Evolutionary conservation across 805 yeast species (phyloP), one percentile per base, ranked within the genome.

Genomic region (Pichia californica): DNA sequence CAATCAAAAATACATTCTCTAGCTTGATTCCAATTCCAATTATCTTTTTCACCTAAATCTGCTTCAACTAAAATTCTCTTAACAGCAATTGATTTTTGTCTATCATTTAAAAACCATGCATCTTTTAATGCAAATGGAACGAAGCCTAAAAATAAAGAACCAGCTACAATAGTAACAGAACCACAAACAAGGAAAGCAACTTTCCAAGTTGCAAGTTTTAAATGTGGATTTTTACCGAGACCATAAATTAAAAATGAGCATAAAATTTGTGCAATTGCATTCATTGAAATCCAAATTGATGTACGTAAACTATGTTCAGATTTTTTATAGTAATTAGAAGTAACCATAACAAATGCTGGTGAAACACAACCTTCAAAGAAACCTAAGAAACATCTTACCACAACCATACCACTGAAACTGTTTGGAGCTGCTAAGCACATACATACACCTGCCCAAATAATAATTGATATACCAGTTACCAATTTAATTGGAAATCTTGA

Each of bases 381-480:
- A 6, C 83, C 83, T 26, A 77, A 54, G 20, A 75, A 51, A 4
- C 67, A 67, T 51, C 83, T 63, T 20, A 70, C 55, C 9, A 69
- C 64, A 26, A 74, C 54, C 44, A 76, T 69, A 0, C 79, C 73
- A 5, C 73, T 63, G 49, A 67, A 74, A 35, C 57, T 63, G 16
- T 56, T 50, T n/a, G 68, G 56, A 10, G 58, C 58, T 2, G 70
- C 72, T 1, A 83, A 70, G 46, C 74, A 79, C 26, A 76, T 59
- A 39, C 74, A 66, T 31, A 79, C 59, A 11, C 74, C 56, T 10
- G 87, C 88, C 88, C 91, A 83, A 0, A 74, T 31, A 4, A 79
- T 47, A 36, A 81, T 67, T 50, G 73, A 76, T 1, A 60, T 51
- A 15, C 77, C 65, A 3, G 74, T 66, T 3, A 76, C 64, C 47